Evolutionary conservation across 495 filamentous ascomycete species (phyloP).

Genomic region (Tuber calosporum): DNA sequence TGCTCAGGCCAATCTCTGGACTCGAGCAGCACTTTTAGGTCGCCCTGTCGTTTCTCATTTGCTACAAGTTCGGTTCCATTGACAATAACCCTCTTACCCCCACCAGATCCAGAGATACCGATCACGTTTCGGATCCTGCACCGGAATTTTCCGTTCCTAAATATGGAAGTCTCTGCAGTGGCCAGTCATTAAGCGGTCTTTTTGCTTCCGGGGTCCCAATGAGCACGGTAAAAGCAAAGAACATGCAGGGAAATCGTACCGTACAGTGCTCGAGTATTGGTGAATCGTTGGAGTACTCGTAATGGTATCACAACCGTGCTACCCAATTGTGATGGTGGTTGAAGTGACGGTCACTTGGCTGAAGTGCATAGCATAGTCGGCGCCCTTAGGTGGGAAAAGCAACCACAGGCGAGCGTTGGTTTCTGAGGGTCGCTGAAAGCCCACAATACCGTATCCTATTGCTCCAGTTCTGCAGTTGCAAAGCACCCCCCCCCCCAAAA

Average conservation of each 20-base stretch:
- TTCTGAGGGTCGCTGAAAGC: neutral
- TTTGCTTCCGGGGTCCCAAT: neutral
- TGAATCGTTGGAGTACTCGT: neutral
- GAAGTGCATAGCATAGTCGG: neutral
- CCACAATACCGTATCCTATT: neutral
- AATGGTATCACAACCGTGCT: no score
- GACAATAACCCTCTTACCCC: neutral
- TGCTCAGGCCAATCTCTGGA: neutral
- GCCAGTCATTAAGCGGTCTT: neutral
- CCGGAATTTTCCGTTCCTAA: neutral
- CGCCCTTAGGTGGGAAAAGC: neutral
- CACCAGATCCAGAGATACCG: neutral
- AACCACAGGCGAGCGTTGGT: neutral
- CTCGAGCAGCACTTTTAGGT: neutral
- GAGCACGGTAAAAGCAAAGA: constrained; percentile 6
- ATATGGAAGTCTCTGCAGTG: neutral
- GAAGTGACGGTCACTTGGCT: neutral
- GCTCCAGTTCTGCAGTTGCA: neutral
- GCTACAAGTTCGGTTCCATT: neutral
- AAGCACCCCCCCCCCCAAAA: no score
- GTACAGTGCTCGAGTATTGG: neutral
- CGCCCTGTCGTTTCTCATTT: neutral
- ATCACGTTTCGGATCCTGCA: neutral
- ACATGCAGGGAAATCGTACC: neutral
- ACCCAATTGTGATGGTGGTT: neutral